Evolutionary conservation across 345 rosid genomes (phyloP).

Genomic region (Boechera divaricarpa): DNA sequence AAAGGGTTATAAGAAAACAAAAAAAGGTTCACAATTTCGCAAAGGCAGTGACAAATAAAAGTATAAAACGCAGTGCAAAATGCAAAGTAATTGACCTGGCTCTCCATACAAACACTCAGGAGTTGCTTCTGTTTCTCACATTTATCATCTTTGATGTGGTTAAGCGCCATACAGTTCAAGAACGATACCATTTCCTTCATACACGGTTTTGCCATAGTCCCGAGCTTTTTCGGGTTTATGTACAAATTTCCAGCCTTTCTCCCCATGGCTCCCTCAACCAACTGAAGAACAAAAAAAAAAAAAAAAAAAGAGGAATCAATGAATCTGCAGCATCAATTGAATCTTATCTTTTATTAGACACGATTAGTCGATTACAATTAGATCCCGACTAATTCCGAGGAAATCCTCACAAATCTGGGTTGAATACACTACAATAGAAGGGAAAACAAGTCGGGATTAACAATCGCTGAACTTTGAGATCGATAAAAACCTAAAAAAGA

Average conservation of each 20-base stretch:
- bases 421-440: constrained; percentile 1
- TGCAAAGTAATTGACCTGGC: constrained; percentile 54
- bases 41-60: not conserved
- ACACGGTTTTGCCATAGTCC: constrained; percentile 70
- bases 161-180: constrained; percentile 72
- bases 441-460: constrained; percentile 8
- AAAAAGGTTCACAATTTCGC: not conserved
- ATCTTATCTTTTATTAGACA: no score
- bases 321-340: not conserved
- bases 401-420: not conserved
- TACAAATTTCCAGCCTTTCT: constrained; percentile 65
- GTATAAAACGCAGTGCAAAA: not conserved
- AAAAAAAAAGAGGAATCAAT: not conserved
- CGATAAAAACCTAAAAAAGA: not conserved
- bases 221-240: constrained; percentile 76
- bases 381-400: constrained; percentile 13
- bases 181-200: constrained; percentile 84
- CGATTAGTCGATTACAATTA: not conserved
- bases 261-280: constrained; percentile 55
- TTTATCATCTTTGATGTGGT: constrained; percentile 61
- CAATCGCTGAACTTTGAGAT: not conserved
- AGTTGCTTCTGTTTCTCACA: constrained; percentile 66
- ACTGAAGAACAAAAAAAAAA: not conserved
- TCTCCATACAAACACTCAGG: constrained; percentile 66
- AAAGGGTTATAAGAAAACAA: not conserved